Conservation (phyloP, 2,329 filamentous ascomycete genomes). For the Apiospora sp. region DNA sequence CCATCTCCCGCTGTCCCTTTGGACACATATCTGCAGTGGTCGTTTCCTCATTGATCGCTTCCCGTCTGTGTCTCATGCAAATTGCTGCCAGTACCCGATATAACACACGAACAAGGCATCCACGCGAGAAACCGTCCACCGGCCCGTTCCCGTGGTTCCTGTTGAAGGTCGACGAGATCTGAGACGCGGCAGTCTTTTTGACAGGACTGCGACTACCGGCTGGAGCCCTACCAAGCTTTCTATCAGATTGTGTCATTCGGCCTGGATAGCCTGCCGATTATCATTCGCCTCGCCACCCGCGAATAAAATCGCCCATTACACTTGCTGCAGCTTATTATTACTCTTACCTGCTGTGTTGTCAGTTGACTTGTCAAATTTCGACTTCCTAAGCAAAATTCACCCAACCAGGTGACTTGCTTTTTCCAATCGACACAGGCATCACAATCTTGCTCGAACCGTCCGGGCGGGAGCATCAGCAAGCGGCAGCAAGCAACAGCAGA, state of each 20-base stretch:
- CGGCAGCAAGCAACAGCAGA: constrained; percentile 6
- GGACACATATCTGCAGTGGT: not conserved
- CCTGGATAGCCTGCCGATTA: not conserved
- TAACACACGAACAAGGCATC: constrained; percentile 18
- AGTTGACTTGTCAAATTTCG: constrained; percentile 16
- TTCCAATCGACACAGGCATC: not conserved
- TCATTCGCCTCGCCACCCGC: constrained; percentile 11
- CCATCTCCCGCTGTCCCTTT: not conserved
- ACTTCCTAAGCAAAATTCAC: not conserved
- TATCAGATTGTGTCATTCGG: constrained; percentile 12
- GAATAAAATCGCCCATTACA: constrained; percentile 4
- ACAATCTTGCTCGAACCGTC: constrained; percentile 7
- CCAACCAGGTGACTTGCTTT: not conserved
- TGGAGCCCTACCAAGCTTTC: constrained; percentile 6
- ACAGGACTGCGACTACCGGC: constrained; percentile 1
- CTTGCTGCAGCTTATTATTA: not conserved
- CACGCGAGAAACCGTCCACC: constrained; percentile 15
- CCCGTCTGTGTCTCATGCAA: not conserved
- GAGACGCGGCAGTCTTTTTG: not conserved
- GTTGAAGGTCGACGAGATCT: not conserved
- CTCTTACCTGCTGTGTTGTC: constrained; percentile 4
- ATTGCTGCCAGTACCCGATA: constrained; percentile 1
- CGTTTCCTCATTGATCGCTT: not conserved
- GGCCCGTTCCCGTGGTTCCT: constrained; percentile 17
- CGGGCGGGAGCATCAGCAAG: constrained; percentile 15